Evolutionary conservation across 2,329 filamentous ascomycete genomes (phyloP), one percentile per base, ranked within the genome.

Genomic region (Pseudomassariella vexata): DNA sequence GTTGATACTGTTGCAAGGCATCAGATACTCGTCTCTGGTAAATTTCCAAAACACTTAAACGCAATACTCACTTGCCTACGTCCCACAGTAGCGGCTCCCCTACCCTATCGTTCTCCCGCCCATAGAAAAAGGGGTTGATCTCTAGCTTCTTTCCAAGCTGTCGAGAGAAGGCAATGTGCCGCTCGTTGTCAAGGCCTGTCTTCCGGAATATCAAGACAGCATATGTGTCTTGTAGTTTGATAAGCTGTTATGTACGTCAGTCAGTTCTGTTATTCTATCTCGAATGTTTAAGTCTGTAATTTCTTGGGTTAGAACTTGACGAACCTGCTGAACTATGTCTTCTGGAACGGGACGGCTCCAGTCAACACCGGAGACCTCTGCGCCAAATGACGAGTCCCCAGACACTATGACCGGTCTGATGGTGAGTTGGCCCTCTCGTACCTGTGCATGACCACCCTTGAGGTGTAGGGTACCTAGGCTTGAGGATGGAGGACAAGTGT

Each of bases 21-120:
- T 12, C 19, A n/a, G n/a, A n/a, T n/a, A n/a, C n/a, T n/a, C n/a
- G n/a, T n/a, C n/a, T n/a, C n/a, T n/a, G n/a, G n/a, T n/a, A n/a
- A n/a, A n/a, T n/a, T n/a, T n/a, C n/a, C n/a, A n/a, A n/a, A n/a
- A n/a, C n/a, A n/a, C n/a, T n/a, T n/a, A n/a, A n/a, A 20, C 14
- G 10, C 10, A 18, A 8, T 12, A 32, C 30, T 15, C 19, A 32
- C 30, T 49, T 49, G 8, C 38, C 44, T 16, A 49, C 46, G 29
- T 48, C 46, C 23, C 45, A 49, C 8, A 48, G 30, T 12, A 48
- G 26, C 9, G 39, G 42, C 28, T 47, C 44, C 10, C 40, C 38
- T 9, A 51, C 28, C n/a, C 47, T 32, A 25, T 50, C 48, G 35
- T 46, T 49, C 17, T 48, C 47, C 5, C 41, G 35, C 8, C 46